Evolutionary conservation across 805 yeast genomes (phyloP), one percentile per base, ranked within the genome.

Genomic region (Hanseniaspora meyeri): DNA sequence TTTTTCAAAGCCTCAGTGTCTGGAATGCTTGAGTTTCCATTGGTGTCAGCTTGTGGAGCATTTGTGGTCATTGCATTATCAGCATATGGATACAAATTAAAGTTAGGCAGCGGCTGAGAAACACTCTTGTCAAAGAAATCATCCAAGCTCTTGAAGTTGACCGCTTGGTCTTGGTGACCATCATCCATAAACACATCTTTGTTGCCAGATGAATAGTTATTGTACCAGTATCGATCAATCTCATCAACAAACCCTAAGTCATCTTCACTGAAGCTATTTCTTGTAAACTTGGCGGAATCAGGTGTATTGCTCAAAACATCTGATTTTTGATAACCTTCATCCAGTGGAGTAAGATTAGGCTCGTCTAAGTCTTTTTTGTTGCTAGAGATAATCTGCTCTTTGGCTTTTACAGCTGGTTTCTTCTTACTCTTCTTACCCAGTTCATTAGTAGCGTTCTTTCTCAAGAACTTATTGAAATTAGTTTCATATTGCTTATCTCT

Each of bases 401-500:
- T 43, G 11, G 27, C 4, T 2, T 19, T 34, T 24, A 8, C 16
- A 27, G n/a, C 16, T 12, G 45, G 16, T 31, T 52, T 37, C 34
- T 34, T 43, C 37, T 54, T 45, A 3, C n/a, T 32, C 37, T 19
- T 47, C 38, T 39, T 47, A 32, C 37, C 11, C 12, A 49, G 19
- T 39, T 48, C 51, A 32, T 45, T 43, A 11, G 39, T 19, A 9
- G 49, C 36, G 51, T 37, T 42, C 34, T 51, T 49, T 43, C 46
- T 55, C 20, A 43, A 32, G 36, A 49, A 47, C 34, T 49, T 48
- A 27, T 55, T 47, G 34, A 48, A 48, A 9, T 34, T 36, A 6
- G 52, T 54, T 24, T 54, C 57, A 36, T 48, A 54, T 36, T 48
- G 36, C 34, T 48, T 42, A 27, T 51, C 55, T 46, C 58, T 56